Percentiles rank a stretch among this genome's conserved stretches.
Conservation (phyloP, 192 early-diverging fungal species). For the Coemansia sp. region DNA sequence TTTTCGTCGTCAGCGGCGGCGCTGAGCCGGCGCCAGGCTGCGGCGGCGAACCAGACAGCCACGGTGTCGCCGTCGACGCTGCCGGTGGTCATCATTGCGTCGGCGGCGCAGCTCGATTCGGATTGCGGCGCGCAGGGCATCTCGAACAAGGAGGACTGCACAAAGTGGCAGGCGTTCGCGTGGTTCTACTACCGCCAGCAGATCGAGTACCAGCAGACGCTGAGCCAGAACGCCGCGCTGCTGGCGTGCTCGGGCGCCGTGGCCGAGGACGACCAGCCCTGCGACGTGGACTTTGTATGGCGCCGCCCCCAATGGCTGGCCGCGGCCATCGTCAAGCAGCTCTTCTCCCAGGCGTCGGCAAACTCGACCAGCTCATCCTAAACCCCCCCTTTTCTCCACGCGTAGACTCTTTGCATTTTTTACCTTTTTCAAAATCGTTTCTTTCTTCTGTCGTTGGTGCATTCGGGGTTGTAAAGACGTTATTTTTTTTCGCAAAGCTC, state of each 20-base stretch:
- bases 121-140: conserved; percentile 39
- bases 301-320: conserved; percentile 46
- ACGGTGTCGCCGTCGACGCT: conserved; percentile 18
- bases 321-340: conserved; percentile 27
- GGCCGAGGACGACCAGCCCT: conserved; percentile 22
- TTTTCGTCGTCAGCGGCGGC: conserved; percentile 9
- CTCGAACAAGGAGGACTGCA: conserved; percentile 29
- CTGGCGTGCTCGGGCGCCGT: conserved; percentile 31
- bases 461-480: too few relatives aligned
- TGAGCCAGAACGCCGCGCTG: conserved; percentile 47
- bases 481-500: too few relatives aligned
- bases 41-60: neutral
- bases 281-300: conserved; percentile 49
- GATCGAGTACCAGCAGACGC: conserved; percentile 51
- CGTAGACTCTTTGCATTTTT: too few relatives aligned
- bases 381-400: too few relatives aligned
- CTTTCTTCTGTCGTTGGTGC: too few relatives aligned
- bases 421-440: too few relatives aligned
- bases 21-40: neutral
- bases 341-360: conserved; percentile 9
- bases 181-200: conserved; percentile 53
- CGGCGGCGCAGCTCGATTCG: conserved; percentile 40
- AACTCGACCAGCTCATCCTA: conserved; percentile 12
- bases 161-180: conserved; percentile 52
- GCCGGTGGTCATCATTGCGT: conserved; percentile 41